These are phyloP conservation scores for Lignosus rhinocerotis DNA, from an alignment of 1,284 basidiomycete genomes.

Conservation along the genomic window DNA sequence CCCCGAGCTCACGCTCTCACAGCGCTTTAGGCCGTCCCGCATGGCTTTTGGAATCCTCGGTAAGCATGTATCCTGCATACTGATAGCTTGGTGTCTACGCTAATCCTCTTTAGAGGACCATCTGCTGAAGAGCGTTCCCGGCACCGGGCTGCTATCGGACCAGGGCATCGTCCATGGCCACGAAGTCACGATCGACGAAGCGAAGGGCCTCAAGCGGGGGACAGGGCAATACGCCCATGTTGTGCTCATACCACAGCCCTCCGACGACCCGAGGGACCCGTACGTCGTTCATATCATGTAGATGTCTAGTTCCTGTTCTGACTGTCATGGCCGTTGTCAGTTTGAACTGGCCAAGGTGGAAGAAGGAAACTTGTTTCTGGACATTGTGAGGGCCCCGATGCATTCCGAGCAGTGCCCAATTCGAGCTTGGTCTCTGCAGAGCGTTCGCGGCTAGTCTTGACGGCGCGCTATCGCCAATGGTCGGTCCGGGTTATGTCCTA, in stretches of 20 bases:
- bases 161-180: conserved; percentile 40
- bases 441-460: conserved; percentile 44
- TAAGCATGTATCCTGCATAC: conserved; percentile 15
- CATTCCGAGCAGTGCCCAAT: too few species aligned
- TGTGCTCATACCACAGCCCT: conserved; percentile 46
- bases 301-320: too few species aligned
- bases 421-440: conserved; percentile 20
- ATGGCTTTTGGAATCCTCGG: conserved; percentile 45
- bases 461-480: conserved; percentile 45
- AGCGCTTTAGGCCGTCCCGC: background rate
- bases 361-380: conserved; percentile 48
- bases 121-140: conserved; percentile 39
- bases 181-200: conserved; percentile 36
- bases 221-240: conserved; percentile 42
- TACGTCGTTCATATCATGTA: conserved; percentile 22
- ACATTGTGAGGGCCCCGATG: conserved; percentile 32
- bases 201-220: conserved; percentile 38
- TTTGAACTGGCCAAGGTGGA: conserved; percentile 47
- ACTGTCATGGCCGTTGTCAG: conserved; percentile 22
- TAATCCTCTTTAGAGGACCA: conserved; percentile 34
- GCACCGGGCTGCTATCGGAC: conserved; percentile 44
- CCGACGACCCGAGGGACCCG: conserved; percentile 46
- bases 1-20: background rate
- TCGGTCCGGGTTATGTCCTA: conserved; percentile 43
- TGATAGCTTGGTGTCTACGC: background rate